A percentile compares a stretch with the other conserved stretches of the same genome.
Evolutionary conservation across 1,284 basidiomycete species (phyloP).

Genomic region (Ceratobasidium sp.): DNA sequence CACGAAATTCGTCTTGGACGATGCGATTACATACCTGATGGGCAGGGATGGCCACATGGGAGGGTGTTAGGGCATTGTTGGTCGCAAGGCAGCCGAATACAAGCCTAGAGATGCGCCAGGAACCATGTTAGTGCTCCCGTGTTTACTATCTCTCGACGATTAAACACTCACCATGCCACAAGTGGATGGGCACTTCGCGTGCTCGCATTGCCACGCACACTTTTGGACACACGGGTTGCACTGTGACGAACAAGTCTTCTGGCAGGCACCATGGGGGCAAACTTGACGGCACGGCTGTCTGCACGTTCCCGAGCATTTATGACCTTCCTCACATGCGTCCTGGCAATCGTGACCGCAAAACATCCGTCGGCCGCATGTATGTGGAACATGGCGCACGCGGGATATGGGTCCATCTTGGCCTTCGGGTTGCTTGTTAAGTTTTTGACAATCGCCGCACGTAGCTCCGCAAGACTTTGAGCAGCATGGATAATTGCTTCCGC

Average conservation of each 20-base stretch:
- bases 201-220: constrained; percentile 72
- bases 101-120: not conserved
- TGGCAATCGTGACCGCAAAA: constrained; percentile 73
- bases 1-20: not conserved
- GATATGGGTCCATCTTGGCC: not conserved
- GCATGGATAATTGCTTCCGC: constrained; percentile 65
- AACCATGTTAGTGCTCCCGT: not conserved
- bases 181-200: constrained; percentile 70
- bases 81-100: constrained; percentile 38
- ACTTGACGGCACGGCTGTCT: constrained; percentile 66
- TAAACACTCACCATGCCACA: constrained; percentile 72
- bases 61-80: constrained; percentile 9
- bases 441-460: constrained; percentile 64
- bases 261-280: constrained; percentile 69
- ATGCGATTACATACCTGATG: constrained; percentile 1
- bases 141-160: too few relatives aligned
- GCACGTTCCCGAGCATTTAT: constrained; percentile 67
- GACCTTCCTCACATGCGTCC: constrained; percentile 63
- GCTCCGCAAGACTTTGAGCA: constrained; percentile 71
- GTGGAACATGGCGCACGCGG: constrained; percentile 61
- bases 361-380: constrained; percentile 67
- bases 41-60: constrained; percentile 38
- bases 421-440: constrained; percentile 57
- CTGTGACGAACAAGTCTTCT: constrained; percentile 63
- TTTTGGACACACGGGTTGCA: constrained; percentile 75